These are phyloP conservation scores for Hawksworthiomyces lignivorus DNA, from an alignment of 2,329 filamentous ascomycete species.

Conservation along the genomic window DNA sequence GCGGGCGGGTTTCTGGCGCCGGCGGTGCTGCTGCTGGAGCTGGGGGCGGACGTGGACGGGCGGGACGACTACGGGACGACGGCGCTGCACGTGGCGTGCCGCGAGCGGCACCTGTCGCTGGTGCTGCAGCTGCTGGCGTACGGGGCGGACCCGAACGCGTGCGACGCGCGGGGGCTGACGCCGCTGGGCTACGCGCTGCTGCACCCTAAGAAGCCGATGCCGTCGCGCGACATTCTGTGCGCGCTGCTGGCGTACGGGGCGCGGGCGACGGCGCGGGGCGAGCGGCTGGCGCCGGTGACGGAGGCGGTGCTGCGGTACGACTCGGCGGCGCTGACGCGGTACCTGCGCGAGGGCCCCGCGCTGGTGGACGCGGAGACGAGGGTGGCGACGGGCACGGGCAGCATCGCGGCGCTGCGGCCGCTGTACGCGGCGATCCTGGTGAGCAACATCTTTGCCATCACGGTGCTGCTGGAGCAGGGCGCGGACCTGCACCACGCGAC, in stretches of 20 bases:
- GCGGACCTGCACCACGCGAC: conserved; percentile 5
- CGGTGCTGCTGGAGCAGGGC: background rate
- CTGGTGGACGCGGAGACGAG: background rate
- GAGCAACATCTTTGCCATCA: conserved; percentile 4
- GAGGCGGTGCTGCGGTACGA: conserved; percentile 2
- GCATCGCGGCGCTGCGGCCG: conserved; percentile 1
- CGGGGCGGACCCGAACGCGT: conserved; percentile 26
- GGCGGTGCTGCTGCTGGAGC: conserved; percentile 16
- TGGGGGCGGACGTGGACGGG: conserved; percentile 15
- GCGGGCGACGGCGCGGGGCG: background rate
- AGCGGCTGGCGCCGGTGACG: background rate
- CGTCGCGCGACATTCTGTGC: background rate
- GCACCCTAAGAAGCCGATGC: background rate
- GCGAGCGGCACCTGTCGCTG: conserved; percentile 25
- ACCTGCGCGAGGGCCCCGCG: background rate
- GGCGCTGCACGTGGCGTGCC: conserved; percentile 26
- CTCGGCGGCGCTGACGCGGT: background rate
- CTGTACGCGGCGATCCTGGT: conserved; percentile 6
- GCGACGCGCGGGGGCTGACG: conserved; percentile 24
- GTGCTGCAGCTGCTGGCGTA: conserved; percentile 25
- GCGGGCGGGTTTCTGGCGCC: conserved; percentile 16
- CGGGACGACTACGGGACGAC: conserved; percentile 18
- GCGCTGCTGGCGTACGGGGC: conserved; percentile 6
- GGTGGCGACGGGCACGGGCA: background rate
- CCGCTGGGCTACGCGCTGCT: conserved; percentile 18